These are phyloP conservation scores for Dipodascopsis uninucleata DNA, from an alignment of 805 yeast genomes.

Conservation along the genomic window DNA sequence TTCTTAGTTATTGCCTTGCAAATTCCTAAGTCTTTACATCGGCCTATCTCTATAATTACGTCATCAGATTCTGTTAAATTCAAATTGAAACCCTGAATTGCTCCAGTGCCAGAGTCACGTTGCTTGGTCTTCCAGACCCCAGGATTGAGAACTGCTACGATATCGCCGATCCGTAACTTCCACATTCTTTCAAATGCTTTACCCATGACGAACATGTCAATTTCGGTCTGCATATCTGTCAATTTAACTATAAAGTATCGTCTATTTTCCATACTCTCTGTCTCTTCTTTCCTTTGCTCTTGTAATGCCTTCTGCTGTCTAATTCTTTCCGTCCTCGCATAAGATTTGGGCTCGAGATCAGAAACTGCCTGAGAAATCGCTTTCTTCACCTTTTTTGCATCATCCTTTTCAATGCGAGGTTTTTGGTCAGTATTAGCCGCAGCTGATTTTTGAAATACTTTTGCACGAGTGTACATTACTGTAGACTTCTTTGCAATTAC, in stretches of 20 bases:
- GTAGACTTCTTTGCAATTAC: constrained; percentile 56
- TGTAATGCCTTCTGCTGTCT: neutral
- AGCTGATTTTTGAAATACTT: neutral
- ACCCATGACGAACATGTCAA: constrained; percentile 63
- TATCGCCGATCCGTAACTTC: constrained; percentile 70
- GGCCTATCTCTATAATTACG: constrained; percentile 69
- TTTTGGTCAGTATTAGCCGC: neutral
- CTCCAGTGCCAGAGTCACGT: constrained; percentile 35
- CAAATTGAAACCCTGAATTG: constrained; percentile 51
- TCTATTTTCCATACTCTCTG: constrained; percentile 3
- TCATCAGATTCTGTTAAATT: constrained; percentile 49
- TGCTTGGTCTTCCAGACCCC: constrained; percentile 39
- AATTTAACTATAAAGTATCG: constrained; percentile 55
- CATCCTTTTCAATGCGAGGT: constrained; percentile 38
- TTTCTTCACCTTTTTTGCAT: constrained; percentile 39
- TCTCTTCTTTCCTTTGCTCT: constrained; percentile 2
- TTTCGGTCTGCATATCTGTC: constrained; percentile 61
- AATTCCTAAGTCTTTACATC: constrained; percentile 59
- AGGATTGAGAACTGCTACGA: constrained; percentile 76
- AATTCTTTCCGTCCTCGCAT: neutral
- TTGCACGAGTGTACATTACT: constrained; percentile 42
- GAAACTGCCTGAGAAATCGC: neutral
- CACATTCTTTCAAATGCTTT: constrained; percentile 65
- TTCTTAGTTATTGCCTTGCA: constrained; percentile 54
- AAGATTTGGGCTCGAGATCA: neutral